Base-by-base conservation (phyloP, 495 filamentous ascomycete genomes). In the Choiromyces venosus region DNA sequence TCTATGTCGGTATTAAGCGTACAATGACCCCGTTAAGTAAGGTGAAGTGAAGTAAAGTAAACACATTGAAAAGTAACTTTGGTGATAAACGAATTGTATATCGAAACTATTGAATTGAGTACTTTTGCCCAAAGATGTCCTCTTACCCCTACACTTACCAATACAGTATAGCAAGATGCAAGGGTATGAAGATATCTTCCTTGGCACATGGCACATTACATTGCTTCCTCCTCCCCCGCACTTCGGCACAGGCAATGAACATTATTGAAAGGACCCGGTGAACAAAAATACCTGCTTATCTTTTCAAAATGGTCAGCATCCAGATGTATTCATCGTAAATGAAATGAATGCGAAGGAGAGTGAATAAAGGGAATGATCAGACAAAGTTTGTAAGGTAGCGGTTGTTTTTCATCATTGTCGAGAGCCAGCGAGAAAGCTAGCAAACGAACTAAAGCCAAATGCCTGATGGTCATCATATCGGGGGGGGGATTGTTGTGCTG, bases 321-420 rank as follows among this genome's bases (percentile, higher is more conserved):
- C 10, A 33, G 25, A 16, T 29, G 16, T 61, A 14, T 33, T 29
- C 1, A 33, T 16, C 12, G 52, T 61, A 38, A 71, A 42, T 21
- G 4, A 25, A 66, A 25, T 16, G 18, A 40, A 52, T 12, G 38
- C 16, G 40, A 65, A 46, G 66, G 38, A 70, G 52, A 56, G 35
- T 37, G 56, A 29, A 44, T 18, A 76, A 29, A 7, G 25, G 38
- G 42, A 70, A 76, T 72, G 74, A 78, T 80, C 77, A 80, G 78
- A 80, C 73, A 80, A 80, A 72, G 65, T 81, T 78, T 79, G 68
- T 76, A 81, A 81, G 80, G 80, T 81, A 81, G 80, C 80, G 79
- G 80, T 81, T 70, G 79, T 79, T 81, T 81, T 79, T 81, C 80
- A 81, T 81, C 80, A 81, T 70, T 76, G 80, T 77, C 80, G 71